Base-by-base conservation (phyloP, 1,284 basidiomycete species). In the Rhodotorula sp. region DNA sequence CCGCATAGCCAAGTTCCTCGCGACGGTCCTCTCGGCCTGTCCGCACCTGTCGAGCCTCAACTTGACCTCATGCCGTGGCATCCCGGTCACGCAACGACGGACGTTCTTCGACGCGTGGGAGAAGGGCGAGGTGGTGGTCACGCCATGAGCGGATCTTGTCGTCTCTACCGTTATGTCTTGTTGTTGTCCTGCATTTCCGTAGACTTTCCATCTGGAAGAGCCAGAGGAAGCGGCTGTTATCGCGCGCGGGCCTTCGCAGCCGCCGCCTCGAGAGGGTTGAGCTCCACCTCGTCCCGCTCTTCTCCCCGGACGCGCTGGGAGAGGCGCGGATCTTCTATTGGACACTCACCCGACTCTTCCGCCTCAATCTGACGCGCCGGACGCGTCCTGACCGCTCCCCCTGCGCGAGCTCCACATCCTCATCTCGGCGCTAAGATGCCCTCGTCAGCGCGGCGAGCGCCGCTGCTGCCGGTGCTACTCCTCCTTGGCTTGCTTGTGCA, bases 41-140 rank as follows among this genome's bases (percentile, higher is more conserved):
- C 76, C 74, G 0, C n/a, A 61, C 21, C 56, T 78, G 17, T 48
- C 51, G 6, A 59, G 58, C 27, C 64, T 78, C 55, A 77, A 78
- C 56, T 56, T 78, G 15, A 78, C 76, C 3, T 70, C 67, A 5
- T 77, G 74, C 46, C 59, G 77, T 1, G 77, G 77, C 13, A 48
- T 78, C 0, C 74, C 77, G 0, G 71, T 78, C 19, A 50, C 61
- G 9, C 77, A 78, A 36, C 60, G 77, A 4, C 44, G 74, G 19
- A 71, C 29, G 21, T 72, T 74, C 46, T 78, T 78, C 44, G 72
- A 78, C 25, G 71, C 70, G 12, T 71, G 61, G 58, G 74, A 64
- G n/a, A 69, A 57, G 53, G 69, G 71, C 17, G 56, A 72, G 34
- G 70, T 74, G 19, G 53, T 29, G 17, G 53, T 54, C 32, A 54